Percentiles rank a stretch among this genome's conserved stretches.
Conservation (phyloP, 2,329 filamentous ascomycete species). For the Penicillium sp. region DNA sequence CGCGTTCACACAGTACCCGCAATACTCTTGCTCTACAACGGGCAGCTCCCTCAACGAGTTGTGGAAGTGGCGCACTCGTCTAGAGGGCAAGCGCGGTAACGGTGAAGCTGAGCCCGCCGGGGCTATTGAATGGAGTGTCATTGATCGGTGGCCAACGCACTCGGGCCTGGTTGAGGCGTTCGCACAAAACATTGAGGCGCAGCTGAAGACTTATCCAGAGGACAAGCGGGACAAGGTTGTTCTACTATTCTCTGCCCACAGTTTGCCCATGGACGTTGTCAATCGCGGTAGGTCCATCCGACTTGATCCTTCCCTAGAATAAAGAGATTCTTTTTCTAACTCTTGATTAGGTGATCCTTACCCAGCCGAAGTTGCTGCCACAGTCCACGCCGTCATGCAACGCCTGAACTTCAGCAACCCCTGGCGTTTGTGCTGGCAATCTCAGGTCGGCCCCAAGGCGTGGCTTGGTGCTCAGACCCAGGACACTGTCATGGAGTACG, state of each 20-base stretch:
- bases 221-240: conserved; percentile 75
- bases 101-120: conserved; percentile 53
- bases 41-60: conserved; percentile 94
- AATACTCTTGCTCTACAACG: conserved; percentile 97
- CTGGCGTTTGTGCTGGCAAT: conserved; percentile 95
- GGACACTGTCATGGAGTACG: conserved; percentile 78
- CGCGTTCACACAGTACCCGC: conserved; percentile 96
- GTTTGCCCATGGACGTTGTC: conserved; percentile 92
- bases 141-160: conserved; percentile 95
- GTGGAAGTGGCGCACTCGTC: conserved; percentile 86
- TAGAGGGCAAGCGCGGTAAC: conserved; percentile 68
- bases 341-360: conserved; percentile 70
- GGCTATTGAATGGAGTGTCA: conserved; percentile 89
- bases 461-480: conserved; percentile 95
- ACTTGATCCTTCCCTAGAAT: neutral
- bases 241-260: conserved; percentile 90
- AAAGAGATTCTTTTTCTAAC: conserved; percentile 1
- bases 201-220: conserved; percentile 74
- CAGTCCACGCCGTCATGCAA: conserved; percentile 95
- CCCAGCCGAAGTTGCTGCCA: conserved; percentile 89
- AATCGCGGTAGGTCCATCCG: conserved; percentile 62
- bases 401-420: conserved; percentile 80
- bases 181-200: conserved; percentile 83
- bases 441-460: conserved; percentile 88
- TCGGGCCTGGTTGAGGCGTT: conserved; percentile 85